Base-by-base conservation (phyloP, 2,329 filamentous ascomycete species). In the Colletotrichum lentis region DNA sequence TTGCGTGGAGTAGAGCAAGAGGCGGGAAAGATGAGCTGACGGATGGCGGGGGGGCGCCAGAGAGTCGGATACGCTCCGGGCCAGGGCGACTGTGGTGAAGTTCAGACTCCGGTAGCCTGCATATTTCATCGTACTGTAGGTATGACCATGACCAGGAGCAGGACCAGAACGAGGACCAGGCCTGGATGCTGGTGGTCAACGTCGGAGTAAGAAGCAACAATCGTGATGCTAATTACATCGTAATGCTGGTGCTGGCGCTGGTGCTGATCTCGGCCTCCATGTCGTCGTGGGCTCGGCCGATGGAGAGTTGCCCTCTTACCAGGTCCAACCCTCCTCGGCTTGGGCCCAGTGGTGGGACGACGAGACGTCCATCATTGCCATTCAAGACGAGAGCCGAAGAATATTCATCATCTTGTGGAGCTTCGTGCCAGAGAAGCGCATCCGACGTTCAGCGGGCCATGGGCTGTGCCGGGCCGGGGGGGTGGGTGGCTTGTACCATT, bases 271-370 rank as follows among this genome's bases (percentile, higher is more conserved):
- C 24, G 31, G 56, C 39, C 12, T 7, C 37, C 27, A 20, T 37
- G 27, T 43, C 43, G 56, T 43, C 5, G 55, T 35, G 55, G 55
- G 41, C 27, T 47, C 35, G 55, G 43, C 55, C 12, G 55, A 58
- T 58, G 43, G 7, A 31, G 31, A n/a, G 24, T 31, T 12, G 3
- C 49, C 27, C 27, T 8, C 8, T 37, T 20, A 16, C 35, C 35
- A 10, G 43, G 60, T 43, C 60, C 52, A 62, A 52, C 64, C 52
- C 44, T 64, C 52, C 44, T 64, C 31, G 46, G 31, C 39, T 37
- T 65, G 53, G 53, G 18, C 53, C 27, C 52, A 49, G 49, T 56
- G 44, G 64, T 66, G 64, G 64, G 64, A 67, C 59, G 64, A 63
- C 64, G 37, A 67, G 59, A 57, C 52, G 44, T 52, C 64, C 62